phyloP scores from a whole-genome alignment of 176 grass and related monocot species.

The Cocos nucifera region DNA sequence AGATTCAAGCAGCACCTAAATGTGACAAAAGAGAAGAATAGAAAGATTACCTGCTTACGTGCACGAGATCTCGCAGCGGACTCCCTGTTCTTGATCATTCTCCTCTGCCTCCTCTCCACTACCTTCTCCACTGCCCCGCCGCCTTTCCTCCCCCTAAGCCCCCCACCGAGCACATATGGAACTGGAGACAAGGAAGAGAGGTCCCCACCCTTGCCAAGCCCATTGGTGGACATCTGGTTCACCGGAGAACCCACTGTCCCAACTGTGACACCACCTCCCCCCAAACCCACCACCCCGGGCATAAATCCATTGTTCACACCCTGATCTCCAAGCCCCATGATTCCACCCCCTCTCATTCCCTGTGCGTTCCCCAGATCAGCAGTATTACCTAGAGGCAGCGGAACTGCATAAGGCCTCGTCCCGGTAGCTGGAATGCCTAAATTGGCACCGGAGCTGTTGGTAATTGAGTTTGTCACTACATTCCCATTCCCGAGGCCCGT shows the following conservation, averaged over 20 bases:
- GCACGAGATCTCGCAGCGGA: constrained; percentile 69
- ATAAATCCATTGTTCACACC: constrained; percentile 33
- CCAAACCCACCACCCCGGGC: constrained; percentile 29
- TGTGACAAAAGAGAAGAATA: neutral
- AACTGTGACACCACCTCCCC: constrained; percentile 13
- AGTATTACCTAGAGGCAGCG: neutral
- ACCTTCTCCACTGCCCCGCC: constrained; percentile 61
- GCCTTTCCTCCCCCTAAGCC: constrained; percentile 40
- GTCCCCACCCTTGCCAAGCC: constrained; percentile 38
- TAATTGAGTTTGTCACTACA: constrained; percentile 16
- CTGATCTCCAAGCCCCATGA: constrained; percentile 33
- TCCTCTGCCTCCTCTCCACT: constrained; percentile 79
- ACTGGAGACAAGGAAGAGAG: constrained; percentile 42
- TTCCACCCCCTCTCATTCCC: constrained; percentile 8
- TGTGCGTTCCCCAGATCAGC: neutral
- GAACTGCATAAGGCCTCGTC: neutral
- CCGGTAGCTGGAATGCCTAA: neutral
- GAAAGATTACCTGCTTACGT: constrained; percentile 57
- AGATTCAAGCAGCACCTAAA: no score
- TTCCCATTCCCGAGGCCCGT: neutral
- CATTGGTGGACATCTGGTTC: constrained; percentile 17
- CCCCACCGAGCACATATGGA: constrained; percentile 46
- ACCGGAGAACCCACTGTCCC: constrained; percentile 17
- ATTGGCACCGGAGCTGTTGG: constrained; percentile 2
- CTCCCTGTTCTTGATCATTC: constrained; percentile 98